A percentile compares a stretch with the other conserved stretches of the same genome.
Conservation (phyloP, 2,329 filamentous ascomycete genomes). For the Seiridium unicorne region DNA sequence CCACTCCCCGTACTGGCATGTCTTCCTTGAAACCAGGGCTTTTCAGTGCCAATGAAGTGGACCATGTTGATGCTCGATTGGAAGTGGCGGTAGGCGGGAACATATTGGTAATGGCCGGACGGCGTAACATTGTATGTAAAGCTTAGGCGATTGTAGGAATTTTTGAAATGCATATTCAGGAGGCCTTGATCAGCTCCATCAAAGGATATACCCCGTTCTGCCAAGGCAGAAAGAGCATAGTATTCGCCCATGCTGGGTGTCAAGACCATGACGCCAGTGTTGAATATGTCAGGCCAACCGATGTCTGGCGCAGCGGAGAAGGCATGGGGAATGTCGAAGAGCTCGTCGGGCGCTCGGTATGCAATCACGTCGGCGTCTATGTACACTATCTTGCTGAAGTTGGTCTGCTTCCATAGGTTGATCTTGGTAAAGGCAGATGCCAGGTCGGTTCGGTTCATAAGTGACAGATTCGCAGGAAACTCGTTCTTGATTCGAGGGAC, state of each 20-base stretch:
- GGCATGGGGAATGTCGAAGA: slow-evolving; percentile 65
- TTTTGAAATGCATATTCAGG: slow-evolving; percentile 89
- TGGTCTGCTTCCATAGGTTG: slow-evolving; percentile 84
- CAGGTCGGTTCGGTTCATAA: slow-evolving; percentile 90
- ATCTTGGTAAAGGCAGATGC: slow-evolving; percentile 97
- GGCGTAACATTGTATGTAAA: slow-evolving; percentile 98
- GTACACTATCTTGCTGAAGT: slow-evolving; percentile 92
- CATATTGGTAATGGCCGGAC: slow-evolving; percentile 94
- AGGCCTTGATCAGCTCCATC: slow-evolving; percentile 96
- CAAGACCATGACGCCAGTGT: slow-evolving; percentile 94
- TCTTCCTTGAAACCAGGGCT: slow-evolving; percentile 78
- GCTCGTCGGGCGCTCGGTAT: slow-evolving; percentile 85
- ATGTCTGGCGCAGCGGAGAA: slow-evolving; percentile 85
- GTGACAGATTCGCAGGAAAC: slow-evolving; percentile 75
- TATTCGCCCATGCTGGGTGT: slow-evolving; percentile 85
- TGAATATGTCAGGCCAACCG: slow-evolving; percentile 97
- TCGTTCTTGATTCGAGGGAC: slow-evolving; percentile 77
- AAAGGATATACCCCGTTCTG: slow-evolving; percentile 85
- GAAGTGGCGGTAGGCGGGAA: slow-evolving; percentile 92
- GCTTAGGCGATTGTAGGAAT: slow-evolving; percentile 80
- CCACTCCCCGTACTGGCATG: slow-evolving; percentile 50
- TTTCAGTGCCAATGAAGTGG: slow-evolving; percentile 90
- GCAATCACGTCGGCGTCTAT: slow-evolving; percentile 94
- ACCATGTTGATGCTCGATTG: slow-evolving; percentile 85
- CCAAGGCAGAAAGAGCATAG: slow-evolving; percentile 79